Evolutionary conservation across 192 early-diverging fungal species (phyloP).

Genomic region (Gigaspora rosea): DNA sequence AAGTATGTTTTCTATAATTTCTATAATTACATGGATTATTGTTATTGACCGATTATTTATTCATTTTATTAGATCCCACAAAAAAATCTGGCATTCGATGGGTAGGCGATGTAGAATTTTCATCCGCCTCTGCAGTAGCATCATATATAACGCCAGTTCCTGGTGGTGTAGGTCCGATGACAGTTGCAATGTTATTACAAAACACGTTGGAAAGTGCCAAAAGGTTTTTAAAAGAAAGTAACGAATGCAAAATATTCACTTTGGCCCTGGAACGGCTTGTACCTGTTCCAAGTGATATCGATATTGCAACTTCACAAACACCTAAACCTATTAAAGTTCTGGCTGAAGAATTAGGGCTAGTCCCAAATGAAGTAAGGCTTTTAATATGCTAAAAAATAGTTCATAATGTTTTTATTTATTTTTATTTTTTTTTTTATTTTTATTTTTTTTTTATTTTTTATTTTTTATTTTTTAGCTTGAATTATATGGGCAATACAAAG

Average conservation of each 20-base stretch:
- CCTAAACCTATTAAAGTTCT: conserved; percentile 83
- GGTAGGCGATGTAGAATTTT: conserved; percentile 94
- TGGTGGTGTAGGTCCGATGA: conserved; percentile 99
- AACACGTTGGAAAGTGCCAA: conserved; percentile 84
- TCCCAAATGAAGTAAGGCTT: conserved; percentile 58
- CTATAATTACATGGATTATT: background rate
- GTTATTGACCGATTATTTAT: background rate
- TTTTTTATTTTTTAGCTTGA: conserved; percentile 58
- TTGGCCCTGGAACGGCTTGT: conserved; percentile 64
- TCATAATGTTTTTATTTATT: too few relatives aligned
- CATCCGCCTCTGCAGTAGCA: conserved; percentile 67
- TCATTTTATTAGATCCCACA: conserved; percentile 61
- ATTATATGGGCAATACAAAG: conserved; percentile 85
- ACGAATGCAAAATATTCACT: conserved; percentile 50
- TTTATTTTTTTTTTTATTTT: too few relatives aligned
- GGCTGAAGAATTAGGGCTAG: conserved; percentile 83
- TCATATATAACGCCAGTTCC: conserved; percentile 93
- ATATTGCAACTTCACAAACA: conserved; percentile 85
- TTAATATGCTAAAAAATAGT: background rate
- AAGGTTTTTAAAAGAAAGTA: conserved; percentile 63
- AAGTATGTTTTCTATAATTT: background rate
- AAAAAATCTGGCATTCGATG: conserved; percentile 93
- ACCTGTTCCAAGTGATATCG: conserved; percentile 95
- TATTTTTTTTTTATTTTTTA: background rate
- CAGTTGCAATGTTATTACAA: conserved; percentile 94